Base-by-base conservation (phyloP, 225 moss, liverwort and hornwort genomes). In the Climacium dendroides region DNA sequence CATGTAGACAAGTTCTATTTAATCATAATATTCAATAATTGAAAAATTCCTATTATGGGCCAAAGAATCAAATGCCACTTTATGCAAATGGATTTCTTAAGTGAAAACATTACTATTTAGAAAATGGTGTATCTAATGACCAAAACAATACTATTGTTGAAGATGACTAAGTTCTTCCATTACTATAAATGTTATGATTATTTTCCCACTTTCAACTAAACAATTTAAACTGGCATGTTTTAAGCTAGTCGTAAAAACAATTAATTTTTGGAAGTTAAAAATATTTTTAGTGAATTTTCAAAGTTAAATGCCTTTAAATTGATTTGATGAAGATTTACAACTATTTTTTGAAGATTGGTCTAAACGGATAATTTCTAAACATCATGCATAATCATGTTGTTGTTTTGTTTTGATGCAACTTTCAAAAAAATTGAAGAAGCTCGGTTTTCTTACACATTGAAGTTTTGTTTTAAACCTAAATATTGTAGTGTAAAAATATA, bases 151-250 rank as follows among this genome's bases (percentile, higher is more conserved):
- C 20, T 50, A 50, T 50, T 50, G 5, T 19, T 0, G 0, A 32
- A 0, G 16, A 19, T 48, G 30, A 48, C 3, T 52, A 1, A 74
- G 13, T 2, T 34, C 20, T 47, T 7, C 8, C 8, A 34, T 50
- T 32, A 13, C 20, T 50, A 52, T 7, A 34, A 20, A 20, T 34
- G 1, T 7, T 48, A 30, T 30, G 7, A 48, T 19, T 17, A 47
- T 73, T 4, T 30, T 73, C 1, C 1, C 11, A 48, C 4, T 30
- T 29, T 19, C 10, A 1, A 47, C 7, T 10, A 30, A 47, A 73
- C 4, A 47, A 32, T 48, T 7, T 48, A 48, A 74, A 32, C 7
- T n/a, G n/a, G n/a, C 6, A 19, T 0, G 0, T 1, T 32, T 50
- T 19, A 19, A 74, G 7, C 3, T 50, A 30, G 7, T 32, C 30